Percentiles rank a stretch among this genome's conserved stretches.
Conservation (phyloP, 2,329 filamentous ascomycete genomes). For the Microsporum audouinii region DNA sequence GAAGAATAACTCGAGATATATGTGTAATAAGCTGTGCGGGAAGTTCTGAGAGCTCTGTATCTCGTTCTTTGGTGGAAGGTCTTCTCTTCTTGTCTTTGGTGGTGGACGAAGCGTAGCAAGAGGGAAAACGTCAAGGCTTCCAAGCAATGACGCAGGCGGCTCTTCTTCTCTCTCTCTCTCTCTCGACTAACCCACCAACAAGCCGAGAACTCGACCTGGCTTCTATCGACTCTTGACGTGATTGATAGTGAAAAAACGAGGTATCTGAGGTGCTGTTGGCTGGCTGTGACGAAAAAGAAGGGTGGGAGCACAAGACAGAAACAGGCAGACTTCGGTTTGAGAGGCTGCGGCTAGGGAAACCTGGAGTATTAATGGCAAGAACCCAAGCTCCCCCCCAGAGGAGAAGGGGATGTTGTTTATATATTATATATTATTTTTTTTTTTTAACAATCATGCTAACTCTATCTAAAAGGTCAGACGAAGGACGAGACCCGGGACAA, state of each 20-base stretch:
- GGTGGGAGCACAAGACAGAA: not conserved
- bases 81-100: too few relatives aligned
- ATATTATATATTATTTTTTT: not conserved
- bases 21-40: not conserved
- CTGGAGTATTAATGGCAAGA: too few relatives aligned
- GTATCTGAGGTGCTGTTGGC: too few relatives aligned
- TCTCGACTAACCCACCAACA: too few relatives aligned
- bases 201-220: too few relatives aligned
- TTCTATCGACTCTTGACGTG: not conserved
- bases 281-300: not conserved
- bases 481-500: not conserved
- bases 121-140: not conserved
- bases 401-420: not conserved
- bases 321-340: not conserved
- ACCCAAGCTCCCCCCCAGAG: not conserved
- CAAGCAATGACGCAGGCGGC: slow-evolving; percentile 1
- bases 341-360: not conserved
- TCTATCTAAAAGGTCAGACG: not conserved
- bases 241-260: too few relatives aligned
- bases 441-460: not conserved
- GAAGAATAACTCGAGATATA: not conserved
- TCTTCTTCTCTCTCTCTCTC: not conserved
- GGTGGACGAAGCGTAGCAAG: not conserved
- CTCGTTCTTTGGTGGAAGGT: not conserved
- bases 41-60: not conserved